Evolutionary conservation across 2,329 filamentous ascomycete genomes (phyloP), one percentile per base, ranked within the genome.

Genomic region (Fusarium acutatum): DNA sequence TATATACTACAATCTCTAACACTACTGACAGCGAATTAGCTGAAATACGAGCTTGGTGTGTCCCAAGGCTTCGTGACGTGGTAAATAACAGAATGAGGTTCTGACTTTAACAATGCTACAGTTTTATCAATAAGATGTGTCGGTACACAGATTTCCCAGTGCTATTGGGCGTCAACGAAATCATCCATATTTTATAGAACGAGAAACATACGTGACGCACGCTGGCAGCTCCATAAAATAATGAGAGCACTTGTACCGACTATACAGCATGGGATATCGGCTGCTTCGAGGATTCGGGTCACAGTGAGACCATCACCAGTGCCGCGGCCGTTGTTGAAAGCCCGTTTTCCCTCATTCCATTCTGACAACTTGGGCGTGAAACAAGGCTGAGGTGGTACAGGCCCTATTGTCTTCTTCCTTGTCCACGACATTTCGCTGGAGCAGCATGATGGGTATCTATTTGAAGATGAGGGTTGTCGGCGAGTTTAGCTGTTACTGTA

Each of bases 331-430:
- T 40, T 40, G 1, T 60, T 50, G 11, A 56, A 64, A n/a, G 62
- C 62, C 4, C 24, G 30, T 30, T 43, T 43, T 41, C 8, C 22
- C 38, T n/a, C 22, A 41, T 41, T n/a, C 22, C 22, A n/a, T n/a
- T 41, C 38, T 15, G 41, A 44, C 3, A 44, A 44, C 24, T 26
- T 20, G 0, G n/a, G 13, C 1, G 32, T 53, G 24, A 37, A 26
- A 0, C 0, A 17, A 0, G 1, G 14, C 10, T 0, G 32, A n/a
- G 50, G 50, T 0, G 18, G 10, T 1, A 0, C 2, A 3, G 34
- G 24, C 4, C 24, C 34, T 13, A 0, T 28, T n/a, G 5, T 22
- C n/a, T 38, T 38, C 2, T 53, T 53, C 3, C 2, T 37, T 38
- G 50, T 53, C 50, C 50, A 53, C 12, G 50, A 53, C 50, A 37